These are phyloP conservation scores for Colletotrichum camelliae DNA, from an alignment of 2,329 filamentous ascomycete genomes.

Conservation along the genomic window DNA sequence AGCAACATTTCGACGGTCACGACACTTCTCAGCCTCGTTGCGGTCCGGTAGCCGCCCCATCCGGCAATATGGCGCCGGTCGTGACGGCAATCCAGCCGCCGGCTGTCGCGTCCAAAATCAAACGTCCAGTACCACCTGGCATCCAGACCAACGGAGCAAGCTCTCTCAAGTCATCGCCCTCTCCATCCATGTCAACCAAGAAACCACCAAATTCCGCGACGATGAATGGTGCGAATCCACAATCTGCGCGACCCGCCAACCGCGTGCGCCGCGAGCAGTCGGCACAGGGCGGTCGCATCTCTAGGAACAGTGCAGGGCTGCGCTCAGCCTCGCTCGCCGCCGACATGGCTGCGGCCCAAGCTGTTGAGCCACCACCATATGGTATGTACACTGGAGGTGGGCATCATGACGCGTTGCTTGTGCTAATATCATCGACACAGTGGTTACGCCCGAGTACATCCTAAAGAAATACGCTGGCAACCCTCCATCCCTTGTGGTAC, in stretches of 20 bases:
- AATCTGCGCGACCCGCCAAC: conserved; percentile 53
- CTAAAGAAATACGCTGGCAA: conserved; percentile 79
- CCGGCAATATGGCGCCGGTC: conserved; percentile 57
- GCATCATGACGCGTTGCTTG: background rate
- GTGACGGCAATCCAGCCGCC: conserved; percentile 51
- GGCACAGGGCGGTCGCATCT: conserved; percentile 51
- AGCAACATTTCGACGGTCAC: background rate
- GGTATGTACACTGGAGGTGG: conserved; percentile 40
- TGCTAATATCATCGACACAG: conserved; percentile 45
- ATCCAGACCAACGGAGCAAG: conserved; percentile 70
- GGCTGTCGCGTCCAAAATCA: conserved; percentile 62
- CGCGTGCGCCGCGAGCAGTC: conserved; percentile 64
- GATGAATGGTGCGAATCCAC: conserved; percentile 46
- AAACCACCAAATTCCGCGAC: conserved; percentile 51
- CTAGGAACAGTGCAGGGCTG: conserved; percentile 55
- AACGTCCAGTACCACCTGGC: conserved; percentile 69
- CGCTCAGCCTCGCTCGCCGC: conserved; percentile 52
- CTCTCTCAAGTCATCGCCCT: conserved; percentile 64
- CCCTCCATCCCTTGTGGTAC: conserved; percentile 83
- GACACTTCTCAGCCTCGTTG: background rate
- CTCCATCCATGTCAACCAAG: conserved; percentile 62
- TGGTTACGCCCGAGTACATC: conserved; percentile 77
- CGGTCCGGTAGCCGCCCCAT: conserved; percentile 7
- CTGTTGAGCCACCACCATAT: conserved; percentile 56
- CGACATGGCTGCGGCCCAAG: conserved; percentile 43